Evolutionary conservation across 1,284 basidiomycete genomes (phyloP), one percentile per base, ranked within the genome.

Genomic region (Garcileccinum viscosum): DNA sequence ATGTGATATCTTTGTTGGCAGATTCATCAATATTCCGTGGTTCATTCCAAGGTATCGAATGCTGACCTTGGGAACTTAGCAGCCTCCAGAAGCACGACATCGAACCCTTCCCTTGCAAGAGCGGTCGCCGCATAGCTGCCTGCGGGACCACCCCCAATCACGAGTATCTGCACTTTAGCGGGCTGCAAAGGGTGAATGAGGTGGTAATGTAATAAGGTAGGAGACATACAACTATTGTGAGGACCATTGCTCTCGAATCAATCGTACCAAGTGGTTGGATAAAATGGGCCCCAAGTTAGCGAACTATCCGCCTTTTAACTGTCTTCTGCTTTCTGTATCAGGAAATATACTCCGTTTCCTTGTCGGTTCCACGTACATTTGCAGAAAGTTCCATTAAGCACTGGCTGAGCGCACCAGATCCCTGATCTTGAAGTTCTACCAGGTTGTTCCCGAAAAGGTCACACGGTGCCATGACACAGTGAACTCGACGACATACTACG

Each of bases 181-280:
- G 63, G 47, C 63, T 63, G 24, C 22, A 27, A 30, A 8, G 17
- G 32, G 11, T 53, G 47, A 19, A 37, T 60, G 58, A 60, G 44
- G 33, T 12, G 19, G 37, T 19, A 60, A 62, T 14, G 19, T 27
- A n/a, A 62, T 7, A 11, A 40, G 27, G 22, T 60, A 35, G 58
- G 58, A 37, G 44, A 63, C 63, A 53, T 53, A 63, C 44, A 44
- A 53, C 63, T 7, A 47, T 50, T 37, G 47, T 5, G 63, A 50
- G 32, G n/a, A 37, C 44, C 63, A 63, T 63, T 24, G 47, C 50
- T 37, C 37, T 44, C n/a, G 38, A 24, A 47, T 47, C 0, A 47
- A 47, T 47, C 24, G 38, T 17, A 40, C 38, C 15, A 40, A 17
- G 38, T 42, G 44, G 32, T 24, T 33, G 63, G 19, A 37, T 33